Evolutionary conservation across 2,329 filamentous ascomycete species (phyloP), one percentile per base, ranked within the genome.

Genomic region (Pseudovirgaria hyperparasitica): DNA sequence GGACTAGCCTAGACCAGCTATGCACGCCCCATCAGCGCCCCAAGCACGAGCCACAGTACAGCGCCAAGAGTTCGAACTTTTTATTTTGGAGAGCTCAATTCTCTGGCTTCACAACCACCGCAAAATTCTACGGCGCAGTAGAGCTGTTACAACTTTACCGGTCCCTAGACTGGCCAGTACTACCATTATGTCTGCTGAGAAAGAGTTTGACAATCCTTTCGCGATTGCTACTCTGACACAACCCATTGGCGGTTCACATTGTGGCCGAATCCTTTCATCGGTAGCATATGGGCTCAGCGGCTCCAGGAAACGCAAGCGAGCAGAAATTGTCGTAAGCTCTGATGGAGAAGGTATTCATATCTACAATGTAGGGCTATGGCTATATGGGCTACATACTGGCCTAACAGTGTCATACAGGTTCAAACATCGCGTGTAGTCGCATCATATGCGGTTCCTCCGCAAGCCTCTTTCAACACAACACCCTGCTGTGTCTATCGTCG

Each of bases 281-380:
- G 43, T 53, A n/a, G 68, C 74, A 23, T 63, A 61, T 48, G 63
- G 66, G 38, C 48, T 73, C 29, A 58, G 57, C 31, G 62, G 63
- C 27, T 58, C 63, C 22, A 68, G 62, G 50, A 74, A 71, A 52
- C 63, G 68, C 45, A 74, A 75, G 54, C 58, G 72, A 45, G 65
- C 71, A 40, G 72, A 76, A 42, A 57, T 76, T 27, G 68, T 60
- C 17, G 62, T 71, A 12, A 68, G 61, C 2, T 55, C 74, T 9
- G 70, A 76, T 43, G 70, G 70, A 20, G 69, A 76, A 43, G 65
- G 66, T 16, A 53, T 76, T 26, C 72, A 67, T 36, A 64, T 76
- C 19, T 75, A 75, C 52, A 70, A 72, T 50, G 71, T 75, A 56
- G 25, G 11, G 3, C 13, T 16, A 23, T 24, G 19, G 10, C 12